A percentile compares a stretch with the other conserved stretches of the same genome.
These are phyloP conservation scores for Venturia effusa DNA, from an alignment of 2,329 filamentous ascomycete species.

Conservation along the genomic window DNA sequence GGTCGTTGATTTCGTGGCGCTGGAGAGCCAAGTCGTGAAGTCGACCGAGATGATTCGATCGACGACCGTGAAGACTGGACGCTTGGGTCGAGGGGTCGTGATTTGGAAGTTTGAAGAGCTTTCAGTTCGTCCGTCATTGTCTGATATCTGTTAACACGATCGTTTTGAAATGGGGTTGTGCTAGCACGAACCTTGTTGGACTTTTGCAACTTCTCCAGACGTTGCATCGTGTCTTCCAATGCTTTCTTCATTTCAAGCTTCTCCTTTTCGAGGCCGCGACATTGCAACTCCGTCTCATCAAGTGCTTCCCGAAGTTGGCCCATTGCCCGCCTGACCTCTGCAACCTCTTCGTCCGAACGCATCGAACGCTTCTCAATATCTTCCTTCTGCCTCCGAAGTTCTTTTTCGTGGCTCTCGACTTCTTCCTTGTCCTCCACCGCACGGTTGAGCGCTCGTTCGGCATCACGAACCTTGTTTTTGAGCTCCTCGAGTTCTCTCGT, in stretches of 20 bases:
- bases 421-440: slow-evolving; percentile 68
- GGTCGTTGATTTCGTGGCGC: slow-evolving; percentile 26
- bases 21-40: slow-evolving; percentile 36
- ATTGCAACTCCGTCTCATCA: slow-evolving; percentile 78
- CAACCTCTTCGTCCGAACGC: slow-evolving; percentile 59
- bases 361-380: slow-evolving; percentile 64
- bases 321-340: slow-evolving; percentile 67
- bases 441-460: slow-evolving; percentile 64
- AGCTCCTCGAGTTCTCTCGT: slow-evolving; percentile 81
- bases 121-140: slow-evolving; percentile 49
- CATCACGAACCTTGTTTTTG: slow-evolving; percentile 65
- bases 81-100: slow-evolving; percentile 29
- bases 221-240: slow-evolving; percentile 65
- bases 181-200: slow-evolving; percentile 39
- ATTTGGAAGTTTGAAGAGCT: slow-evolving; percentile 30
- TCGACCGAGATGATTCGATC: slow-evolving; percentile 40
- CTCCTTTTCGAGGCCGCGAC: slow-evolving; percentile 67
- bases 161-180: neutral
- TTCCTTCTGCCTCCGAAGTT: slow-evolving; percentile 62
- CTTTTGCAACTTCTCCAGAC: slow-evolving; percentile 71
- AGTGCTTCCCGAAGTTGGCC: slow-evolving; percentile 67
- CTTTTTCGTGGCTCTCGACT: slow-evolving; percentile 60
- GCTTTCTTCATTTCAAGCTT: slow-evolving; percentile 62
- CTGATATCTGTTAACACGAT: slow-evolving; percentile 19
- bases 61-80: slow-evolving; percentile 48